These are phyloP conservation scores for Paracorniculantispora psalliotae DNA, from an alignment of 2,329 filamentous ascomycete species.

Conservation along the genomic window DNA sequence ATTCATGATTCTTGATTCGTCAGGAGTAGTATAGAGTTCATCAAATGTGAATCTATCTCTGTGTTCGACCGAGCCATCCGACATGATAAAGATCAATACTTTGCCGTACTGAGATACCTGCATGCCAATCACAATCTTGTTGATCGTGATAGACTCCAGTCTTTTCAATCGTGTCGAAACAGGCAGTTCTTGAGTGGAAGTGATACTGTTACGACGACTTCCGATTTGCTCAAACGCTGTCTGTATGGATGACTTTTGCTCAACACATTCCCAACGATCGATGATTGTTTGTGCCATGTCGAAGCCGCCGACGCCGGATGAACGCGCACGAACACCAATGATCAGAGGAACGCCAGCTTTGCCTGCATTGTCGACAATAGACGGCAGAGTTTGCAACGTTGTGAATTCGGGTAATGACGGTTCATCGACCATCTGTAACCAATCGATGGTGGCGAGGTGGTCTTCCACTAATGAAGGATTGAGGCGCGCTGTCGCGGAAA, in stretches of 20 bases:
- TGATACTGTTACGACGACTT: conserved; percentile 51
- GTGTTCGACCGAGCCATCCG: conserved; percentile 77
- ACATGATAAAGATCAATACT: conserved; percentile 66
- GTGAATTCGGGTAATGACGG: conserved; percentile 60
- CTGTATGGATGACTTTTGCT: conserved; percentile 62
- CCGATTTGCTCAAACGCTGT: conserved; percentile 73
- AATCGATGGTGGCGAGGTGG: conserved; percentile 53
- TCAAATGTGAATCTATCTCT: conserved; percentile 71
- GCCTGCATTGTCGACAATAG: conserved; percentile 54
- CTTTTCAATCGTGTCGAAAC: conserved; percentile 48
- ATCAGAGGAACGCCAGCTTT: conserved; percentile 58
- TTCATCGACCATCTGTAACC: conserved; percentile 49
- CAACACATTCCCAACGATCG: conserved; percentile 76
- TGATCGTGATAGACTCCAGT: conserved; percentile 62
- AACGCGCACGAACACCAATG: conserved; percentile 65
- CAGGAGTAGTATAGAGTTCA: conserved; percentile 59
- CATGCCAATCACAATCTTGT: conserved; percentile 67
- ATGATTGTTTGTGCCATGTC: conserved; percentile 69
- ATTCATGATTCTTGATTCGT: conserved; percentile 61
- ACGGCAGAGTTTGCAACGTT: conserved; percentile 68
- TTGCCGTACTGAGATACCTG: conserved; percentile 66
- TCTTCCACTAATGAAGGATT: conserved; percentile 51
- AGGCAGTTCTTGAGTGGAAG: conserved; percentile 26
- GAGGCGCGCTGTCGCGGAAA: conserved; percentile 40
- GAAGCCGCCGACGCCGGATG: conserved; percentile 48